Evolutionary conservation across 257 asterid species (phyloP).

Genomic region (Linderniella brevidens): DNA sequence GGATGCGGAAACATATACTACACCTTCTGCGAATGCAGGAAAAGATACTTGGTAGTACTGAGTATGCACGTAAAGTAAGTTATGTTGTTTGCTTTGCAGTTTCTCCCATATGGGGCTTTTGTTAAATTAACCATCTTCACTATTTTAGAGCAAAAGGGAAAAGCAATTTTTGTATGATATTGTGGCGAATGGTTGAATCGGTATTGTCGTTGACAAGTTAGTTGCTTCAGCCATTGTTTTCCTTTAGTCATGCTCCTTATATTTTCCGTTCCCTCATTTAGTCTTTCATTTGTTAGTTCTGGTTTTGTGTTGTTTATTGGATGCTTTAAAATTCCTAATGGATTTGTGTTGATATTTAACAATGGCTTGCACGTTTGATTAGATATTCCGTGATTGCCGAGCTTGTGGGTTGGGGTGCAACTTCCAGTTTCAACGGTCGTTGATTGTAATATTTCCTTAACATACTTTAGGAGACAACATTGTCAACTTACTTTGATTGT

Average conservation of each 20-base stretch:
- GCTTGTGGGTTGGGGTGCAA: slow-evolving; percentile 94
- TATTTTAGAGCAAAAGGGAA: slow-evolving; percentile 49
- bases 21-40: slow-evolving; percentile 35
- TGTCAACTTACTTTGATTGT: slow-evolving; percentile 5
- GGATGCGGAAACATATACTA: slow-evolving; percentile 1
- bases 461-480: not conserved
- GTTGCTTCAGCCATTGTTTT: slow-evolving; percentile 18
- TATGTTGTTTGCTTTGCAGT: slow-evolving; percentile 5
- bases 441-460: not conserved
- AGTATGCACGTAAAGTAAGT: slow-evolving; percentile 35
- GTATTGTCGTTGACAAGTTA: slow-evolving; percentile 96
- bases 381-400: slow-evolving; percentile 71
- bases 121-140: too few species aligned
- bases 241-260: slow-evolving; percentile 6
- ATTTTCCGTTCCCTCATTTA: not conserved
- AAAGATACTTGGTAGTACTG: slow-evolving; percentile 77
- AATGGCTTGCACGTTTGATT: slow-evolving; percentile 58
- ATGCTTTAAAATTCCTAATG: too few species aligned
- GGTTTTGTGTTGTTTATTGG: slow-evolving; percentile 5
- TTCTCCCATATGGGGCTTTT: not conserved
- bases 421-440: slow-evolving; percentile 71
- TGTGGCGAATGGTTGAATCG: slow-evolving; percentile 96
- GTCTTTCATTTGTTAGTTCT: slow-evolving; percentile 3
- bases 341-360: slow-evolving; percentile 2
- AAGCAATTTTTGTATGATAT: slow-evolving; percentile 73